Evolutionary conservation across 805 yeast genomes (phyloP), one percentile per base, ranked within the genome.

Genomic region (Pichia scutulata): DNA sequence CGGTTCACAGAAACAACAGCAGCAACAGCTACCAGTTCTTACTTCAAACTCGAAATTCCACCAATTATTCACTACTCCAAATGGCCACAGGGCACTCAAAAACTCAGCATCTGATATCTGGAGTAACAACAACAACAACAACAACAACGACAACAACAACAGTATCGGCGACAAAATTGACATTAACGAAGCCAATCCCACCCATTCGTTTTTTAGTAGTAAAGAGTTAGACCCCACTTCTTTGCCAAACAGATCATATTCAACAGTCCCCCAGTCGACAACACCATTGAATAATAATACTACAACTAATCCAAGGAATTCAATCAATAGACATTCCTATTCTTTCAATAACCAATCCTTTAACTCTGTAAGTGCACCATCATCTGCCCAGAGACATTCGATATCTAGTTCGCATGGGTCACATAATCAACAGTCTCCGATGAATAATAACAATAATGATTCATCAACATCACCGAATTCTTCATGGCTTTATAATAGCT

Each of bases 391-490:
- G 10, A 33, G 37, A 33, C 37, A 33, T 33, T 33, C 37, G n/a
- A 33, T n/a, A 33, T 33, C 37, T 1, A 16, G 8, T 12, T 3
- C 10, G n/a, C 18, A 16, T 33, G 19, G 16, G n/a, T 7, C 37
- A n/a, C 18, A 30, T 30, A 13, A 30, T 25, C 36, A 33, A 16
- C 37, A 33, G 7, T n/a, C 36, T 30, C 36, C 36, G 7, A 18
- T 54, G 18, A 19, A 19, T 14, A 39, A 12, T 9, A 39, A 39
- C 10, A 39, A 13, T 21, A 12, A 9, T 19, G 22, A 18, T 39
- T 65, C 65, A 10, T 56, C 49, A 4, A 33, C 23, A 10, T 39
- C 40, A 12, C 23, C 40, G 9, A 18, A 18, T 39, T 39, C 40
- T 39, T 39, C 40, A 39, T 33, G 37, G 37, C 5, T 33, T n/a